Base-by-base conservation (phyloP, 2,329 filamentous ascomycete genomes). In the Cladosporium phlei region DNA sequence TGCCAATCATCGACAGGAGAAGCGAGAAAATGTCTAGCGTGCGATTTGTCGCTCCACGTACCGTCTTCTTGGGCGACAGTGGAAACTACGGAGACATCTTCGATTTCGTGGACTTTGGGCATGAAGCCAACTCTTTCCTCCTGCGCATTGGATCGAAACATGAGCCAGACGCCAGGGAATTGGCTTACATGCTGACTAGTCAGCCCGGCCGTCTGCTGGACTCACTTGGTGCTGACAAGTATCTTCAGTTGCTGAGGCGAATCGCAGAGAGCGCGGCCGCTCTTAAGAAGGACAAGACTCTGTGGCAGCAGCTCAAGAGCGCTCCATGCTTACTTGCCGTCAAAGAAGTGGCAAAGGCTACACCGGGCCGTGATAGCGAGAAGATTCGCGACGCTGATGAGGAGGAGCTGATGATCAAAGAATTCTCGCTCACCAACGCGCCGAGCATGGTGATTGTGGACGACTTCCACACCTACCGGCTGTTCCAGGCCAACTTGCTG, bases 41-140 rank as follows among this genome's bases (percentile, higher is more conserved):
- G 35, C 69, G 74, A 55, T 76, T 81, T 55, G 74, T 89, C 34
- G 75, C 79, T 12, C 91, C 93, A 4, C 78, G 76, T 35, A 75
- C 82, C 30, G 89, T 85, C 52, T 98, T 95, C 63, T 74, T 98
- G 2, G 93, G 93, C 7, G 74, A 77, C 25, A 74, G 77, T 43
- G 71, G 79, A 46, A 76, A 83, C 55, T 98, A 94, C 59, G 85
- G 81, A 9, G 86, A 95, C 24, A 94, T 98, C 24, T 95, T 98
- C 55, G 89, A 97, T 62, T 98, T 96, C 66, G 90, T 97, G 11
- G 87, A 97, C 63, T 98, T 96, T 69, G 89, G 91, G 0, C 71
- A 76, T 25, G 83, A 91, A 61, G 91, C 88, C 2, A 97, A 97
- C 59, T 75, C 85, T 0, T 98, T 98, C 59, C 70, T 98, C 14